These are phyloP conservation scores for Mycena rebaudengoi DNA, from an alignment of 768 basidiomycete genomes.

Conservation along the genomic window DNA sequence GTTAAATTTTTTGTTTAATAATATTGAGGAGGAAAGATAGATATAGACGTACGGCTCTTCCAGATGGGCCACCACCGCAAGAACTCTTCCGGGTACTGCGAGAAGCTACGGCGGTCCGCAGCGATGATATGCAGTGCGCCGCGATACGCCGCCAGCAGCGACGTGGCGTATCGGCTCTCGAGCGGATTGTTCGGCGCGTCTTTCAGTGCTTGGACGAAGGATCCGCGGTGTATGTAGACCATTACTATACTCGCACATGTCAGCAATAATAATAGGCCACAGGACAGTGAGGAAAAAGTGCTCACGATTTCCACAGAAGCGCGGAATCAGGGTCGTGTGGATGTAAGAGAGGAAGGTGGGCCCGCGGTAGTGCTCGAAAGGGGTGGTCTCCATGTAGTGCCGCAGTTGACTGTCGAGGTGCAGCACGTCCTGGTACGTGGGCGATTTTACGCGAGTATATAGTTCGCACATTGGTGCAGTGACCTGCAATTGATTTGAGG, in stretches of 20 bases:
- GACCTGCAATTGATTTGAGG: constrained; percentile 4
- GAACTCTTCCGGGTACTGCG: constrained; percentile 48
- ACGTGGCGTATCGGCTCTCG: constrained; percentile 54
- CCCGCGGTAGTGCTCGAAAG: not conserved
- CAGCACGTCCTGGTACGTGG: constrained; percentile 36
- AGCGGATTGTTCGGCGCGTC: constrained; percentile 54
- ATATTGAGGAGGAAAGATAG: too few species aligned
- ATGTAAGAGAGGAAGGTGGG: constrained; percentile 7
- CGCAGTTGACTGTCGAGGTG: constrained; percentile 15
- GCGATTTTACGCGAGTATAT: constrained; percentile 35
- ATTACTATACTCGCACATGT: constrained; percentile 41
- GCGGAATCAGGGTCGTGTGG: not conserved
- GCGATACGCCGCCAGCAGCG: constrained; percentile 56
- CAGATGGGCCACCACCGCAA: constrained; percentile 54
- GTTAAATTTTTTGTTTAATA: not conserved
- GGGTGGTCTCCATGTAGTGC: constrained; percentile 1
- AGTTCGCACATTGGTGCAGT: constrained; percentile 35
- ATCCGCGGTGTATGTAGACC: constrained; percentile 54
- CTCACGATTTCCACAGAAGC: not conserved
- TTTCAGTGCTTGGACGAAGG: constrained; percentile 54
- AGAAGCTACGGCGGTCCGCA: constrained; percentile 33
- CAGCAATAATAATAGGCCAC: not conserved
- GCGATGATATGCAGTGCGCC: constrained; percentile 43
- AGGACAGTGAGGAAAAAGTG: not conserved
- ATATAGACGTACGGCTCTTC: constrained; percentile 36